phyloP scores from a whole-genome alignment of 371 early-diverging fungal genomes.

The Dinochytrium kinnereticum region DNA sequence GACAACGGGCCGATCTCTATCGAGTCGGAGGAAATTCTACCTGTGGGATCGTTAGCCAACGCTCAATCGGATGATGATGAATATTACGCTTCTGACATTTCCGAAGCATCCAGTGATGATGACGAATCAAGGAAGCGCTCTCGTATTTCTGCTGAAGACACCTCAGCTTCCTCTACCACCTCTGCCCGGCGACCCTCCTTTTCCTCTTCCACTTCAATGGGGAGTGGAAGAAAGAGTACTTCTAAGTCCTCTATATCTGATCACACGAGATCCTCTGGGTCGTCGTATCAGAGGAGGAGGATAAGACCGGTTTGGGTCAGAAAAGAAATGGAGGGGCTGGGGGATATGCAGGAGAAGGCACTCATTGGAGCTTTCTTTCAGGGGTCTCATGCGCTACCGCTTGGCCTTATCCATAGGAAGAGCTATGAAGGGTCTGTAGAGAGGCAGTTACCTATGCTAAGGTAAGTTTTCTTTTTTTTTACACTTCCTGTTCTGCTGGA shows the following conservation, averaged over 20 bases:
- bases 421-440: neutral
- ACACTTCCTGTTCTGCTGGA: too few species aligned
- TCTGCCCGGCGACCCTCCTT: neutral
- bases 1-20: neutral
- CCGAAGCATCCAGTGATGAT: neutral
- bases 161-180: neutral
- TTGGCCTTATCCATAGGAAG: conserved; percentile 9
- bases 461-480: neutral
- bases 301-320: neutral
- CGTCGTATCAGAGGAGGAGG: neutral
- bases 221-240: neutral
- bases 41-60: neutral
- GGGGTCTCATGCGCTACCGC: conserved; percentile 3
- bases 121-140: neutral
- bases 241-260: too few species aligned
- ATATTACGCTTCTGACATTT: neutral
- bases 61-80: neutral
- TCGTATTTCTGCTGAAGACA: neutral
- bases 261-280: neutral
- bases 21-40: neutral
- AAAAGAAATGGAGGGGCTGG: neutral
- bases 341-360: neutral
- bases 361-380: neutral
- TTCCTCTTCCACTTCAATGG: neutral
- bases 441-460: neutral